Evolutionary conservation across 1,284 basidiomycete species (phyloP).

Genomic region (Cryptococcus sp.): DNA sequence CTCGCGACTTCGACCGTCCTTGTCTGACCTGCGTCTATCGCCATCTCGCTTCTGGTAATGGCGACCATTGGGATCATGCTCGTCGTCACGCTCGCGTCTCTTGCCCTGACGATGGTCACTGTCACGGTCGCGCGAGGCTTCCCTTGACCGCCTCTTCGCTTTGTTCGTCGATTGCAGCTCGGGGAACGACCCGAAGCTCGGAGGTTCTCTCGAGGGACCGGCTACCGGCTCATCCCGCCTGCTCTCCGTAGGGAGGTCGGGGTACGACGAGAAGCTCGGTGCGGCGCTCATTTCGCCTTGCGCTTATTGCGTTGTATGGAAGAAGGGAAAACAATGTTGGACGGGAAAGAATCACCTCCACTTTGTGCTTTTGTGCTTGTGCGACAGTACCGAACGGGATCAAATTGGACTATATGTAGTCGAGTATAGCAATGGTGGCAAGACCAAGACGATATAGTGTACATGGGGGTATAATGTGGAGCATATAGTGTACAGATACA

Average conservation of each 20-base stretch:
- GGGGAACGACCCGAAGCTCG: constrained; percentile 17
- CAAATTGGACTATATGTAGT: not conserved
- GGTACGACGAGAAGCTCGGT: constrained; percentile 23
- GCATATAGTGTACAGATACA: not conserved
- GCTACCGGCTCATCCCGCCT: not conserved
- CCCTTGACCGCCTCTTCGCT: constrained; percentile 1
- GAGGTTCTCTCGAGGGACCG: not conserved
- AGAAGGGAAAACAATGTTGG: not conserved
- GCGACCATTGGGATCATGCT: not conserved
- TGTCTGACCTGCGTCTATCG: not conserved
- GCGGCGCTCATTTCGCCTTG: not conserved
- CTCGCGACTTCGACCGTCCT: not conserved
- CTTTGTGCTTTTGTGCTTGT: not conserved
- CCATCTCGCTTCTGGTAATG: not conserved
- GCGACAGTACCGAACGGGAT: not conserved
- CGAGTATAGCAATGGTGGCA: not conserved
- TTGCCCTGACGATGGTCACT: not conserved
- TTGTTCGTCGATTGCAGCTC: not conserved
- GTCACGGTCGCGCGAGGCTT: constrained; percentile 1
- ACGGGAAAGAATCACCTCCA: not conserved
- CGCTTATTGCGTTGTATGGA: not conserved
- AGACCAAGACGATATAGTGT: not conserved
- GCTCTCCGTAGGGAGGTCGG: constrained; percentile 14
- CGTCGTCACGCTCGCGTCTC: not conserved
- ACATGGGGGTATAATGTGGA: constrained; percentile 1